These are phyloP conservation scores for Colletotrichum orchidophilum DNA, from an alignment of 2,329 filamentous ascomycete species.

Conservation along the genomic window DNA sequence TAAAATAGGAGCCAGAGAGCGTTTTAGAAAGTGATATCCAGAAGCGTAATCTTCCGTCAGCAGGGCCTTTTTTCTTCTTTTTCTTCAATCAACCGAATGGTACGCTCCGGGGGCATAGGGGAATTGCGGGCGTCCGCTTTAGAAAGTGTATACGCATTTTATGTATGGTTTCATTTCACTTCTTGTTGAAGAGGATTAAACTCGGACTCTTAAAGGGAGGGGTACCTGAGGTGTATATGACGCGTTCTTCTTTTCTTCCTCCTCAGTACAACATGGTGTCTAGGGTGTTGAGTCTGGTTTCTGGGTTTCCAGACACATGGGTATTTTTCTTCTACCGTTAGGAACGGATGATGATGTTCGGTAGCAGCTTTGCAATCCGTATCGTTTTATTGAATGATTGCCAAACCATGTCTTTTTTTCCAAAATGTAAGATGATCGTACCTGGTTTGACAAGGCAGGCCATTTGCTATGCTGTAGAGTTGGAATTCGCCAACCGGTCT, in stretches of 20 bases:
- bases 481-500: no score
- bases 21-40: slow-evolving; percentile 25
- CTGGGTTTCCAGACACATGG: background rate
- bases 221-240: no score
- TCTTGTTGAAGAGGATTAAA: background rate
- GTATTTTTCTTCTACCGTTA: background rate
- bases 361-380: background rate
- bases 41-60: slow-evolving; percentile 12
- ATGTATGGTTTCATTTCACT: background rate
- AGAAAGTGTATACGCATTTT: background rate
- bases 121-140: no score
- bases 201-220: no score
- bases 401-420: no score
- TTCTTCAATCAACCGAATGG: no score
- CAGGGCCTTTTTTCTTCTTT: background rate
- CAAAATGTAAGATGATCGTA: no score
- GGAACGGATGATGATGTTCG: background rate
- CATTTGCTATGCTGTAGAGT: no score
- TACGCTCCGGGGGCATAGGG: background rate
- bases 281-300: background rate
- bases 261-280: background rate
- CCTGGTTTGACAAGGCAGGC: no score
- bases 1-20: background rate
- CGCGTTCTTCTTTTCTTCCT: background rate
- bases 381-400: background rate